Evolutionary conservation across 495 filamentous ascomycete species (phyloP), one percentile per base, ranked within the genome.

Genomic region (Neurospora sp.): DNA sequence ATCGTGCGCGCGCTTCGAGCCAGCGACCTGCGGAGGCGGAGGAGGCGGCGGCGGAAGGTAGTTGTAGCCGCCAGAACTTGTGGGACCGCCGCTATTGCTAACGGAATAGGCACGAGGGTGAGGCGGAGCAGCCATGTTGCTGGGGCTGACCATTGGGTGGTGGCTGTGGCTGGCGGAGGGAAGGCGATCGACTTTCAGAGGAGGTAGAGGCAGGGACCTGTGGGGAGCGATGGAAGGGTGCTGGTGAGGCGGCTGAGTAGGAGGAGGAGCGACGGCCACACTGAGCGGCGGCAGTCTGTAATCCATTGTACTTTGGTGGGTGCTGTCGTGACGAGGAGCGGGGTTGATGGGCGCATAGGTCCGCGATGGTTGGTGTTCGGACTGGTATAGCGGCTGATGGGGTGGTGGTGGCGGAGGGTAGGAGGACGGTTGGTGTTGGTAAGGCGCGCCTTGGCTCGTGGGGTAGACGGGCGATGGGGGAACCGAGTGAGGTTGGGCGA

Each of bases 381-480:
- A 78, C 47, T 79, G 75, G 8, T 71, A 77, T 0, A 82, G 80
- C 44, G 81, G 77, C 41, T 80, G 81, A 9, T 84, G 78, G 5
- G 84, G 77, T 42, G 86, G 83, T 6, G 84, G 79, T 39, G 82
- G 84, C 31, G 78, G 79, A 1, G 78, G 73, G 31, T 81, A 82
- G 44, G 86, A 84, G 35, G 79, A 73, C 31, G 75, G 71, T 22
- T 74, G 76, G 18, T 72, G 31, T 18, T 68, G 39, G 53, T 78
- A 81, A 8, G 70, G 69, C 7, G 73, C 70, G 4, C 71, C 69
- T 61, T 79, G 76, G 61, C 71, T 68, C 10, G 74, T 74, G 27
- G 85, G 84, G 73, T 86, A 87, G 9, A 81, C 76, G 1, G 79
- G 80, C 22, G 83, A 78, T 8, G 83, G 75, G n/a, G 83, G 83